Percentiles rank a stretch among this genome's conserved stretches.
phyloP scores from a whole-genome alignment of 352 stramenopile genomes.

The Globisporangium splendens region DNA sequence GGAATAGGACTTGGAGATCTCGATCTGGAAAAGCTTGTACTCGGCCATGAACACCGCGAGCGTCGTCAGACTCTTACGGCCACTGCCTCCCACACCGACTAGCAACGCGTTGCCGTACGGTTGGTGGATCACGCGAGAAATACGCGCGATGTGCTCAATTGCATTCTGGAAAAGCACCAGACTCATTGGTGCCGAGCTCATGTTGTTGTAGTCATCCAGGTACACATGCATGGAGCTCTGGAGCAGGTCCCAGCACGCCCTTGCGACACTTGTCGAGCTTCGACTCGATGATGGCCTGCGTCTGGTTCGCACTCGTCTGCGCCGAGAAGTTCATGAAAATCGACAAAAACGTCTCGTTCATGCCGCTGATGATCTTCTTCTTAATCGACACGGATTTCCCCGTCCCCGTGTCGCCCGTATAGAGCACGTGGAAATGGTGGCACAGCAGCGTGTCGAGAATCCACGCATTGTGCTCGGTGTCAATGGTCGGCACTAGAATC shows the following conservation, averaged over 20 bases:
- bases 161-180: constrained; percentile 95
- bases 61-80: constrained; percentile 91
- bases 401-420: constrained; percentile 91
- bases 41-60: constrained; percentile 93
- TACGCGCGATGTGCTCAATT: constrained; percentile 92
- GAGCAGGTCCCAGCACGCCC: constrained; percentile 79
- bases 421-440: constrained; percentile 89
- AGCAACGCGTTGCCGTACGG: constrained; percentile 92
- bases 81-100: constrained; percentile 90
- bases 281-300: constrained; percentile 92
- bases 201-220: constrained; percentile 95
- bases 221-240: constrained; percentile 89
- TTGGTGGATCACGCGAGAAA: constrained; percentile 91
- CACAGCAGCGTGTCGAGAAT: constrained; percentile 87
- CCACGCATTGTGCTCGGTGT: constrained; percentile 91
- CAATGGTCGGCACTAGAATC: constrained; percentile 92
- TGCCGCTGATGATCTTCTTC: constrained; percentile 86
- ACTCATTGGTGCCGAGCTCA: constrained; percentile 91
- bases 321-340: constrained; percentile 94
- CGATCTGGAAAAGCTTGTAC: constrained; percentile 94
- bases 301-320: constrained; percentile 92
- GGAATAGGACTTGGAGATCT: constrained; percentile 94
- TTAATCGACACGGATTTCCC: constrained; percentile 93
- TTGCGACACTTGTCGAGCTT: constrained; percentile 95
- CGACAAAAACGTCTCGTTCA: constrained; percentile 77